A percentile compares a stretch with the other conserved stretches of the same genome.
Evolutionary conservation across 768 basidiomycete genomes (phyloP).

Genomic region (Pleurotus pulmonarius): DNA sequence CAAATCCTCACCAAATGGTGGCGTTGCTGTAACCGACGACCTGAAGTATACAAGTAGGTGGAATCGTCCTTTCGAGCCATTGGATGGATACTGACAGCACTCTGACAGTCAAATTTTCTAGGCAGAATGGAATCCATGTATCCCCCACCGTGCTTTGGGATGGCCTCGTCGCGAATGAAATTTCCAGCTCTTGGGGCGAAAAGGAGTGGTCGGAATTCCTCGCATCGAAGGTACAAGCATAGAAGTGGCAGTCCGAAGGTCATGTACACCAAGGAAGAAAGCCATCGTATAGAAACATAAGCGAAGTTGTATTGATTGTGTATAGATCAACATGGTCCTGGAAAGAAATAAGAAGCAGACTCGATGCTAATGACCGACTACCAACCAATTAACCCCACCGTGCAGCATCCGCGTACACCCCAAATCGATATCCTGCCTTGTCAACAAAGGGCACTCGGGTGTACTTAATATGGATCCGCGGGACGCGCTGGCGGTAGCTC

Average conservation of each 20-base stretch:
- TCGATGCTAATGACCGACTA: too few species aligned
- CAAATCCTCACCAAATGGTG: constrained; percentile 70
- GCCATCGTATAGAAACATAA: too few species aligned
- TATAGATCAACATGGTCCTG: too few species aligned
- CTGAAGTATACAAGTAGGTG: constrained; percentile 83
- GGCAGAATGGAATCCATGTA: constrained; percentile 91
- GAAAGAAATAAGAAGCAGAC: too few species aligned
- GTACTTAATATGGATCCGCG: too few species aligned
- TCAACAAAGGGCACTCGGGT: too few species aligned
- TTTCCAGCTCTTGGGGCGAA: constrained; percentile 81
- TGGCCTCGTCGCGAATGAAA: constrained; percentile 65
- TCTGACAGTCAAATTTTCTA: constrained; percentile 74
- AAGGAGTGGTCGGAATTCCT: constrained; percentile 81
- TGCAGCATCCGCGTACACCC: too few species aligned
- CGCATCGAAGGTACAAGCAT: constrained; percentile 47
- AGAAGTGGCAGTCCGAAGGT: background rate
- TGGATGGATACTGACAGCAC: background rate
- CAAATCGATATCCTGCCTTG: too few species aligned
- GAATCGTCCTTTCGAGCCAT: constrained; percentile 7
- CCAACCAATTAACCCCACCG: too few species aligned
- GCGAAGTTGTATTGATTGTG: too few species aligned
- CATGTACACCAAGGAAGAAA: too few species aligned
- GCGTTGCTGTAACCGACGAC: constrained; percentile 78
- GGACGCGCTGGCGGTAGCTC: too few species aligned
- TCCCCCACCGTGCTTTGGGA: constrained; percentile 83